Evolutionary conservation across 2,329 filamentous ascomycete genomes (phyloP), one percentile per base, ranked within the genome.

Genomic region (Cladosporium cucumerinum): DNA sequence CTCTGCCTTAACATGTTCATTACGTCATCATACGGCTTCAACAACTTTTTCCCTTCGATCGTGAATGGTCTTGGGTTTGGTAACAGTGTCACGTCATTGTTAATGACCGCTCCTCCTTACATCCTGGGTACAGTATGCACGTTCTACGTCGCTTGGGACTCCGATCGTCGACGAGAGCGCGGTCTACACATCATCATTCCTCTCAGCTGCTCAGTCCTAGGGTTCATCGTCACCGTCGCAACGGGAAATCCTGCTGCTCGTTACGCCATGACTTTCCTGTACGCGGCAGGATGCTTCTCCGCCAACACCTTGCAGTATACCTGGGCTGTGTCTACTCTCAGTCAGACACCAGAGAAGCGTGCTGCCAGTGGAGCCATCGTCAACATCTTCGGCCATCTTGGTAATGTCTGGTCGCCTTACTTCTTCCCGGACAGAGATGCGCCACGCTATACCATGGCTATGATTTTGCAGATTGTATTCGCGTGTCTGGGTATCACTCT

Each of bases 301-400:
- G 75, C 75, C 10, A 79, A 79, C 57, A 72, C 75, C 0, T 43
- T 79, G 1, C 72, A 78, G 1, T 76, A 74, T 11, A 74, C 71
- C 1, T 80, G 78, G 78, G 75, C 74, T 0, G 72, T 74, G 0
- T 71, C 71, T 2, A 73, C 73, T 0, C 69, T 78, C 6, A 72
- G 72, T 26, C 72, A 75, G 32, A 79, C 78, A 0, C 76, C 78
- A 0, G 77, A 80, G 68, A 79, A 80, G 74, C 82, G 82, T 68
- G 81, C 81, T 0, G 78, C 78, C 14, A 78, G 80, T 1, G 70
- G 83, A 8, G 80, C 80, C 10, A 81, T 84, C 71, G 82, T 82
- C 6, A 84, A 82, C n/a, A 81, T 81, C 1, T 77, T 81, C 30
- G 80, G 78, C 34, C 77, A 80, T 54, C 58, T 80, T 1, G 78